These are phyloP conservation scores for Corynascus novoguineensis DNA, from an alignment of 495 filamentous ascomycete species.

Conservation along the genomic window DNA sequence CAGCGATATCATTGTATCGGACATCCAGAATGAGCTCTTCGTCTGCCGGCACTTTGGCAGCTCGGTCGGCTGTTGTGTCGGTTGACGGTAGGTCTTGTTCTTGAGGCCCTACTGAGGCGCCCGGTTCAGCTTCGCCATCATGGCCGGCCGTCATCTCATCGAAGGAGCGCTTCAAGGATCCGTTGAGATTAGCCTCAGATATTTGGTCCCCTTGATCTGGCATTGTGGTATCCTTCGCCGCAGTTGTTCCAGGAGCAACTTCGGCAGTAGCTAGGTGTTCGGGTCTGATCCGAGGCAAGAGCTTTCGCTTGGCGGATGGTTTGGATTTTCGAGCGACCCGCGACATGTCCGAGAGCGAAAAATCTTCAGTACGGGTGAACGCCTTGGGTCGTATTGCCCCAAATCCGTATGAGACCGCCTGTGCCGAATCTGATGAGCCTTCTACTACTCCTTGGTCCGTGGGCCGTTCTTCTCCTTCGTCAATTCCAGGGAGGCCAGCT, in stretches of 20 bases:
- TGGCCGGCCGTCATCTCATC: slow-evolving; percentile 7
- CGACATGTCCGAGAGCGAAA: slow-evolving; percentile 23
- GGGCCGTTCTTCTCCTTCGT: neutral
- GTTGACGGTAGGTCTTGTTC: neutral
- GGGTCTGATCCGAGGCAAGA: slow-evolving; percentile 15
- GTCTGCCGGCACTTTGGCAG: neutral
- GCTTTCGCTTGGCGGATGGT: slow-evolving; percentile 24
- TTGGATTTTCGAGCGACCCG: slow-evolving; percentile 17
- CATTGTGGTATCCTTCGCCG: neutral
- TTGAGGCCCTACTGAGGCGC: neutral
- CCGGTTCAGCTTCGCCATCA: neutral
- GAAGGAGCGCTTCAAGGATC: slow-evolving; percentile 2
- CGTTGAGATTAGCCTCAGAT: neutral
- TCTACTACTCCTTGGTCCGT: neutral
- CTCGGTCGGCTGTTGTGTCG: neutral
- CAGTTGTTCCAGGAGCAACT: neutral
- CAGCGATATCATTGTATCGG: slow-evolving; percentile 15
- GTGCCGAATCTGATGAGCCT: neutral
- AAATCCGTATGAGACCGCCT: slow-evolving; percentile 24
- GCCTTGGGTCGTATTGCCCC: slow-evolving; percentile 20
- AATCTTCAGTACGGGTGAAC: slow-evolving; percentile 16
- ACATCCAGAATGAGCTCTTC: slow-evolving; percentile 14
- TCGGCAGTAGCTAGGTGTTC: slow-evolving; percentile 1
- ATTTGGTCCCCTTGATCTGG: neutral
- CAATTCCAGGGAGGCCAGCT: neutral